Conservation (phyloP, 1,284 basidiomycete genomes). For the Cutaneotrichosporon arboriforme region DNA sequence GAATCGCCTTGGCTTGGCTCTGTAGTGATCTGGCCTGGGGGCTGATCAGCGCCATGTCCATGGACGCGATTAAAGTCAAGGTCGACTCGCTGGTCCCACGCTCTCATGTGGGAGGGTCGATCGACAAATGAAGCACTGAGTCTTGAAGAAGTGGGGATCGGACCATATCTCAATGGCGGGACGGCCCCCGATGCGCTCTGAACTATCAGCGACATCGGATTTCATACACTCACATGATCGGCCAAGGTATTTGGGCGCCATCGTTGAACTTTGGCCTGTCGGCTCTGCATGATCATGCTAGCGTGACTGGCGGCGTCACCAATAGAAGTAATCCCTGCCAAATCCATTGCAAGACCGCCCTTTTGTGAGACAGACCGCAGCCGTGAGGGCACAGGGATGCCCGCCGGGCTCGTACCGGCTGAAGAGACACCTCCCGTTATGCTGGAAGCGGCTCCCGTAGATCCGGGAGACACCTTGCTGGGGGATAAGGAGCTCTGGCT, state of each 20-base stretch:
- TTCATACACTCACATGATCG: not conserved
- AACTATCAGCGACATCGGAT: not conserved
- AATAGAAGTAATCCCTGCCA: constrained; percentile 33
- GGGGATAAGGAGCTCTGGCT: not conserved
- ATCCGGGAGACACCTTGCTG: constrained; percentile 4
- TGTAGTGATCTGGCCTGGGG: too few relatives aligned
- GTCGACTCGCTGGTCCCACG: not conserved
- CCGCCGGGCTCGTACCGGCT: not conserved
- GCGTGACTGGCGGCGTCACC: constrained; percentile 53
- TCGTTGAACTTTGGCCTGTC: constrained; percentile 54
- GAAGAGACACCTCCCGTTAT: not conserved
- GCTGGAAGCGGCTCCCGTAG: constrained; percentile 1
- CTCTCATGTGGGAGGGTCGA: not conserved
- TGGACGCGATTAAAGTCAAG: too few relatives aligned
- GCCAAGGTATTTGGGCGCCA: constrained; percentile 45
- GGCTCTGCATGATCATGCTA: constrained; percentile 53
- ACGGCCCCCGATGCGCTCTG: not conserved
- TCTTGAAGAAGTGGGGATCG: not conserved
- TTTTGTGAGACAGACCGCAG: constrained; percentile 17
- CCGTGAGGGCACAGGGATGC: not conserved
- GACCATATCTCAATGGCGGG: not conserved
- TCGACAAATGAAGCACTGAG: constrained; percentile 16
- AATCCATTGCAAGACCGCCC: constrained; percentile 31
- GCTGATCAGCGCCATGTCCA: too few relatives aligned
- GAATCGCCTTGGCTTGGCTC: too few relatives aligned